Conservation (phyloP, 768 basidiomycete species). For the Tylopilus rubrobrunneus region DNA sequence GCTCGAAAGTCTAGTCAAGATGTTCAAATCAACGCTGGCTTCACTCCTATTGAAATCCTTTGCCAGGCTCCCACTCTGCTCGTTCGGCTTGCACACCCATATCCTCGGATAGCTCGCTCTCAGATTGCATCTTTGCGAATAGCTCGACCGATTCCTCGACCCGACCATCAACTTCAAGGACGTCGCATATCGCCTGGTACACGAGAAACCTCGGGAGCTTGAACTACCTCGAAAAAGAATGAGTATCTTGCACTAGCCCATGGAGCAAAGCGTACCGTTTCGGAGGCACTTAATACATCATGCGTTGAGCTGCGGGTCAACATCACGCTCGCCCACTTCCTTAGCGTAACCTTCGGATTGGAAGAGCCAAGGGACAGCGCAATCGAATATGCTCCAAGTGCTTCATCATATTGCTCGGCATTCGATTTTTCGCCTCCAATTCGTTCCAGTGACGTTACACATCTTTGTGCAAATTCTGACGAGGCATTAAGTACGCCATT, state of each 20-base stretch:
- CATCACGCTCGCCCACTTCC: conserved; percentile 4
- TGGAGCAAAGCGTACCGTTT: background rate
- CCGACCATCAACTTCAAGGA: background rate
- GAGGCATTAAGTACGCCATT: background rate
- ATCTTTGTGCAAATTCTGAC: conserved; percentile 4
- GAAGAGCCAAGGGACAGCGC: conserved; percentile 1
- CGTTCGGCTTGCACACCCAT: background rate
- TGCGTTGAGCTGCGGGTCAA: background rate
- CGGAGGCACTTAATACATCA: background rate
- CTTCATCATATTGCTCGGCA: background rate
- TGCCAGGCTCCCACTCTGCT: background rate
- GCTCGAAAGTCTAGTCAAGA: background rate
- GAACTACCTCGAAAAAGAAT: background rate
- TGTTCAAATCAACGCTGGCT: background rate
- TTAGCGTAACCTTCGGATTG: background rate
- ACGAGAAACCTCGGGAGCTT: background rate
- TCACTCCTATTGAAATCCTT: background rate
- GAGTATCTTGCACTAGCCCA: background rate
- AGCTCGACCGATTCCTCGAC: background rate
- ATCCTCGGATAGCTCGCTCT: background rate
- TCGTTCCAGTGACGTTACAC: background rate
- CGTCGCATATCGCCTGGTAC: conserved; percentile 1
- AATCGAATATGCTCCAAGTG: background rate
- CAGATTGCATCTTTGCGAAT: background rate
- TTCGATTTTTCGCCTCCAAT: background rate